Conservation (phyloP, 2,329 filamentous ascomycete species). For the Dactylella cylindrospora region DNA sequence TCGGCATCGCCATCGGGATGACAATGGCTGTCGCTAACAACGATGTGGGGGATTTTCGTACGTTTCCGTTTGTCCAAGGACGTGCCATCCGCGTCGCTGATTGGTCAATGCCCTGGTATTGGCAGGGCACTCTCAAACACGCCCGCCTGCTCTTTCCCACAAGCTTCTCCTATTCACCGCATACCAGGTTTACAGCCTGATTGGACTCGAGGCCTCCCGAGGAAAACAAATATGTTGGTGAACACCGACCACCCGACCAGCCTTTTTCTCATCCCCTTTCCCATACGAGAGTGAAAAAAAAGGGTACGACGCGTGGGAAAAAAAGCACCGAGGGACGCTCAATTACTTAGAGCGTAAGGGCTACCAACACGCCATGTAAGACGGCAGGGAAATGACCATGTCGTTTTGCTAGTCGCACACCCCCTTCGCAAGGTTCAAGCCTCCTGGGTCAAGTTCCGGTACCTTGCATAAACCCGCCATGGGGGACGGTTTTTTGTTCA, state of each 20-base stretch:
- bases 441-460: constrained; percentile 34
- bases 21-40: constrained; percentile 13
- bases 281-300: too few relatives aligned
- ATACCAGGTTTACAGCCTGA: constrained; percentile 42
- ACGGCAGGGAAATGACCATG: constrained; percentile 41
- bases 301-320: background rate
- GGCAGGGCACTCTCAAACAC: constrained; percentile 43
- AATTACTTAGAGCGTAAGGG: constrained; percentile 27
- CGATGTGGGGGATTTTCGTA: constrained; percentile 15
- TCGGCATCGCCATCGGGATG: constrained; percentile 25
- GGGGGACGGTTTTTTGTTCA: constrained; percentile 11
- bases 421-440: constrained; percentile 12
- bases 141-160: background rate
- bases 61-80: constrained; percentile 11
- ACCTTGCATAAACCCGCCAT: constrained; percentile 44
- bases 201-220: constrained; percentile 38
- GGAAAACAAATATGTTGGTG: constrained; percentile 7
- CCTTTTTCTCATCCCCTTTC: constrained; percentile 28
- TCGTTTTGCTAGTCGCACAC: constrained; percentile 31
- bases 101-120: constrained; percentile 15
- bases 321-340: constrained; percentile 1
- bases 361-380: background rate
- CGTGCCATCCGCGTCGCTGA: constrained; percentile 21
- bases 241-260: constrained; percentile 5
- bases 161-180: constrained; percentile 42